A percentile compares a stretch with the other conserved stretches of the same genome.
Conservation (phyloP, 192 early-diverging fungal species). For the Lunasporangiospora selenospora region DNA sequence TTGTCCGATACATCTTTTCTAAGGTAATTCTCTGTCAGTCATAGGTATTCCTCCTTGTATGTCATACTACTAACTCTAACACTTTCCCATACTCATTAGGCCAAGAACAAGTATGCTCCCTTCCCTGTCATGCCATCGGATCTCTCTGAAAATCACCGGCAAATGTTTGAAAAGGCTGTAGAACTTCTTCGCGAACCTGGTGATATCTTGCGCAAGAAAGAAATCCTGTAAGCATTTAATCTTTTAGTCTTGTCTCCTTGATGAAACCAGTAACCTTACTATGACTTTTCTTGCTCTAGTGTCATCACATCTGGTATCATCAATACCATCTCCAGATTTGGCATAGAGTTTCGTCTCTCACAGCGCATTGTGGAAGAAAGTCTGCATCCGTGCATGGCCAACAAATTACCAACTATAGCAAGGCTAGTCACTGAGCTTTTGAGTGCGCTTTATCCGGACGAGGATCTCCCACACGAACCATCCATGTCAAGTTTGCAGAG, state of each 20-base stretch:
- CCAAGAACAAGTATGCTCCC: not conserved
- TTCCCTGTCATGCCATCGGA: not conserved
- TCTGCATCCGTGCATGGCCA: not conserved
- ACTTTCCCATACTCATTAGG: not conserved
- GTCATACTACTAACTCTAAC: too few relatives aligned
- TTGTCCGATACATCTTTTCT: not conserved
- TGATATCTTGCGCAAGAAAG: not conserved
- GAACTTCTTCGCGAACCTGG: not conserved
- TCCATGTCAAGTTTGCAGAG: conserved; percentile 3
- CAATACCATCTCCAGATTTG: not conserved
- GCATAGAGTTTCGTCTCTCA: not conserved
- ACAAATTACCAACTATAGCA: not conserved
- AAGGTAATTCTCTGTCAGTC: not conserved
- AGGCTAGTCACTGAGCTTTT: not conserved
- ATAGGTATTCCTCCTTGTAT: not conserved
- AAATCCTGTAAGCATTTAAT: not conserved
- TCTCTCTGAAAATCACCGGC: not conserved
- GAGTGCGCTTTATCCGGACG: not conserved
- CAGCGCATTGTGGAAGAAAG: not conserved
- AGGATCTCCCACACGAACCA: not conserved
- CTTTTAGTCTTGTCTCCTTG: not conserved
- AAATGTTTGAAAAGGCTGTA: conserved; percentile 4
- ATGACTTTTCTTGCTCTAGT: conserved; percentile 3
- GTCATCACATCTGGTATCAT: not conserved
- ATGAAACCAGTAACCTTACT: not conserved